Percentiles rank a stretch among this genome's conserved stretches.
Conservation (phyloP, 805 yeast genomes). For the Lachancea fermentati region DNA sequence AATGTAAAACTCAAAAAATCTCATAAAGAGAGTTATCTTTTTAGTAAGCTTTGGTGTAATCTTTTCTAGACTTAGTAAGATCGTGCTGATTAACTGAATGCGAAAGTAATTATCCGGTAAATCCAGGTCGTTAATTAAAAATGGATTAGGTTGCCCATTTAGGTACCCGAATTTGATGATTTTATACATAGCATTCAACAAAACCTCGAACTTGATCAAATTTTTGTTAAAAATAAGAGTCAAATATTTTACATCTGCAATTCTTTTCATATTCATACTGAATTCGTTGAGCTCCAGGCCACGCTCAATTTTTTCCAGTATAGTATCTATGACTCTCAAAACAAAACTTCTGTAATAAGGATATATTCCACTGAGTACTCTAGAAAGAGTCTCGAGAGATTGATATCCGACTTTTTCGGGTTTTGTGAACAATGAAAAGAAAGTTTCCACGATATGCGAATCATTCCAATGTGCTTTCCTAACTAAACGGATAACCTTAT, state of each 20-base stretch:
- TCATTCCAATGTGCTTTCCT: conserved; percentile 44
- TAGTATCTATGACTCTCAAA: conserved; percentile 49
- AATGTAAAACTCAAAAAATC: conserved; percentile 66
- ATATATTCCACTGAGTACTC: conserved; percentile 36
- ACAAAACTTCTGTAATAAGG: conserved; percentile 37
- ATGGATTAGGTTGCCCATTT: conserved; percentile 48
- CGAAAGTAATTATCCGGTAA: conserved; percentile 66
- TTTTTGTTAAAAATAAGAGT: conserved; percentile 49
- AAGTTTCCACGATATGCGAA: conserved; percentile 29
- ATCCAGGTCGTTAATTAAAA: conserved; percentile 43
- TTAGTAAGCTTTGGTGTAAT: conserved; percentile 15
- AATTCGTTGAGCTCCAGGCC: conserved; percentile 65
- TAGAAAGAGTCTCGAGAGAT: conserved; percentile 45
- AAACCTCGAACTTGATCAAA: conserved; percentile 40
- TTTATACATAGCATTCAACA: conserved; percentile 49
- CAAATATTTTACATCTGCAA: conserved; percentile 56
- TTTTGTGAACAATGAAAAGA: conserved; percentile 42
- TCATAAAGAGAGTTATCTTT: conserved; percentile 39
- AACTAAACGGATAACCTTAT: conserved; percentile 35
- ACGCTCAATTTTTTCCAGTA: conserved; percentile 55
- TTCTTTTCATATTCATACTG: conserved; percentile 50
- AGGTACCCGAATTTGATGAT: conserved; percentile 63
- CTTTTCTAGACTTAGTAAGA: conserved; percentile 34
- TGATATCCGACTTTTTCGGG: conserved; percentile 61
- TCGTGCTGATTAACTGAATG: conserved; percentile 46